Percentiles rank a stretch among this genome's conserved stretches.
Evolutionary conservation across 2,329 filamentous ascomycete species (phyloP).

Genomic region (Hypoxylon sp.): DNA sequence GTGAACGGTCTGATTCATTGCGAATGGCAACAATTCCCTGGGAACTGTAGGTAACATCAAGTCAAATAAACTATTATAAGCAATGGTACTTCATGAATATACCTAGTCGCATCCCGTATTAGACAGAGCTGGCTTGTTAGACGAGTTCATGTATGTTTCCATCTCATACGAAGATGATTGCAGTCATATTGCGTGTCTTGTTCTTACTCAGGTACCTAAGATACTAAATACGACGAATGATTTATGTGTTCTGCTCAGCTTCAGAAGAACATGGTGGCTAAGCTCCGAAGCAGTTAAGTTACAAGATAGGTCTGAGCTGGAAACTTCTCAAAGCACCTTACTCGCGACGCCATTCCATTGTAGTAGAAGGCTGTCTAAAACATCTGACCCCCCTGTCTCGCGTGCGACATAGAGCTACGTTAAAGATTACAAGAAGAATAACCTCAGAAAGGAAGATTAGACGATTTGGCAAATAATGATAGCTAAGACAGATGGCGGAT

Average conservation of each 20-base stretch:
- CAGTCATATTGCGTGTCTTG: neutral
- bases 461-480: constrained; percentile 2
- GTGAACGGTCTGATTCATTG: too few species aligned
- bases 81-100: too few species aligned
- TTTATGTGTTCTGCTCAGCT: neutral
- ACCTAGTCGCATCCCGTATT: neutral
- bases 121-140: neutral
- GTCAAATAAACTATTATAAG: too few species aligned
- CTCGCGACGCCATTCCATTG: neutral
- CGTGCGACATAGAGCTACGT: neutral
- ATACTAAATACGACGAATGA: neutral
- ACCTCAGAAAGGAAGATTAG: constrained; percentile 1
- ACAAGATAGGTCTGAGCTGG: constrained; percentile 2
- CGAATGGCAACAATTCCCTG: too few species aligned
- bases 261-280: neutral
- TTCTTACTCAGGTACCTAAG: neutral
- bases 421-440: constrained; percentile 4
- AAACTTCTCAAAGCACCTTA: constrained; percentile 20
- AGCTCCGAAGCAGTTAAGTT: neutral
- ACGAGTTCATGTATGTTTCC: neutral
- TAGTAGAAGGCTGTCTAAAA: neutral
- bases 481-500: constrained; percentile 13
- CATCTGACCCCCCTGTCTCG: constrained; percentile 2
- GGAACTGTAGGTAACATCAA: too few species aligned
- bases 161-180: neutral